These are phyloP conservation scores for Knufia fluminis DNA, from an alignment of 2,329 filamentous ascomycete genomes.

Conservation along the genomic window DNA sequence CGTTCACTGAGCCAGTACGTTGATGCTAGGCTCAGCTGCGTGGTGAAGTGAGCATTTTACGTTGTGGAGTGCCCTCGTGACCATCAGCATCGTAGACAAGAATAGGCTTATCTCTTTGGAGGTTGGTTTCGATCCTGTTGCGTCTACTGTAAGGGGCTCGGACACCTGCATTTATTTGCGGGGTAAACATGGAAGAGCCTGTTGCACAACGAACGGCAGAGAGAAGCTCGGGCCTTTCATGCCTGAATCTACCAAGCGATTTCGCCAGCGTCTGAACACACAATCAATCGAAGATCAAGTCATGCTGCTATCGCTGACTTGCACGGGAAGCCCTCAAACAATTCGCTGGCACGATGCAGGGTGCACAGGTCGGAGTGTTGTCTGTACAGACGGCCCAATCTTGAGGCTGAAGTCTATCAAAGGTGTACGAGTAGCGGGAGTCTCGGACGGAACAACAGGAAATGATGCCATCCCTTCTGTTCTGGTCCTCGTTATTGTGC, in stretches of 20 bases:
- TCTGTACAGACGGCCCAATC: conserved; percentile 1
- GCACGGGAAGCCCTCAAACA: background rate
- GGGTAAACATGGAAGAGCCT: conserved; percentile 5
- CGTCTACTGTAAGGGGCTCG: conserved; percentile 10
- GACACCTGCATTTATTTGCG: conserved; percentile 4
- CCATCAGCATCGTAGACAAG: background rate
- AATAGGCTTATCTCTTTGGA: background rate
- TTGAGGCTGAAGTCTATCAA: background rate
- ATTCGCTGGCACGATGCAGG: background rate
- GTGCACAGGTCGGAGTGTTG: background rate
- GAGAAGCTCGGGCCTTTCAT: background rate
- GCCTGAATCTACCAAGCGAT: background rate
- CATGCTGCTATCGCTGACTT: background rate
- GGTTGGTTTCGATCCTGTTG: background rate
- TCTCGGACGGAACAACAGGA: background rate
- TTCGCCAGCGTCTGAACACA: conserved; percentile 2
- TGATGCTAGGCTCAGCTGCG: too few relatives aligned
- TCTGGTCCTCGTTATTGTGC: background rate
- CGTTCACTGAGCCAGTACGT: too few relatives aligned
- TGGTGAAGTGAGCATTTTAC: too few relatives aligned
- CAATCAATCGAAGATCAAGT: background rate
- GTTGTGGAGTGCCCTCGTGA: background rate
- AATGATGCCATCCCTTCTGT: conserved; percentile 5
- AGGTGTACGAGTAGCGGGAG: background rate
- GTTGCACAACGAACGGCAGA: background rate